Evolutionary conservation across 768 basidiomycete genomes (phyloP).

Genomic region (Neoboletus brunneissimus): DNA sequence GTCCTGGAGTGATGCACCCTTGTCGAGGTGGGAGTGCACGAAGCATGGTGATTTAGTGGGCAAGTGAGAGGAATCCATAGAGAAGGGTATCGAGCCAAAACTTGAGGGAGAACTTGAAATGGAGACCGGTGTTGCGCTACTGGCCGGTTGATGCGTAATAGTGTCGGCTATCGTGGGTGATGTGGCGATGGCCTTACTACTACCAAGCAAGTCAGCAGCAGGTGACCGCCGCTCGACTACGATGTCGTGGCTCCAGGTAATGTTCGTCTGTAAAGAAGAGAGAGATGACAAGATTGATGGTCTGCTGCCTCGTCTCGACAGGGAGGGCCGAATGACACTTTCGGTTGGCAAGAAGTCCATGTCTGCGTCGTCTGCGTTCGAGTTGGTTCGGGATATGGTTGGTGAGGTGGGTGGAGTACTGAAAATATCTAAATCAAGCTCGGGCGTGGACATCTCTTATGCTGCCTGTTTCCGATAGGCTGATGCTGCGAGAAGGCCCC

Average conservation of each 20-base stretch:
- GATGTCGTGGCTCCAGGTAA: conserved; percentile 36
- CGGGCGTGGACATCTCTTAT: conserved; percentile 32
- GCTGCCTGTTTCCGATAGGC: conserved; percentile 6
- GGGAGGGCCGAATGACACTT: conserved; percentile 34
- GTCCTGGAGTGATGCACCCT: conserved; percentile 71
- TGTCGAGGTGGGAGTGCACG: conserved; percentile 89
- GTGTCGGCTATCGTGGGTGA: conserved; percentile 20
- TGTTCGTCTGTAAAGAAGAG: conserved; percentile 32
- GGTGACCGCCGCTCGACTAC: conserved; percentile 35
- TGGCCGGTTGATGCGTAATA: conserved; percentile 15
- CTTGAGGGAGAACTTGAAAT: conserved; percentile 31
- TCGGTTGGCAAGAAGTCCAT: conserved; percentile 12
- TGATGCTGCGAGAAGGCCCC: conserved; percentile 11
- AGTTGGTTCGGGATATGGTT: conserved; percentile 22
- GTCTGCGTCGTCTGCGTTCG: conserved; percentile 10
- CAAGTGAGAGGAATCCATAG: conserved; percentile 25
- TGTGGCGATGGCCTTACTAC: conserved; percentile 18
- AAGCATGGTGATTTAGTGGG: conserved; percentile 74
- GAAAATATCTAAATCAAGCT: conserved; percentile 38
- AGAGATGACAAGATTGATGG: conserved; percentile 29
- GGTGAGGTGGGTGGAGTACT: conserved; percentile 46
- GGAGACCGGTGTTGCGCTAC: conserved; percentile 16
- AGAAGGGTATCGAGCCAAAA: conserved; percentile 24
- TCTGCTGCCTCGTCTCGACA: conserved; percentile 35
- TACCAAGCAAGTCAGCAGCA: conserved; percentile 13